Evolutionary conservation across 805 yeast species (phyloP).

Genomic region (Pichia nakasei): DNA sequence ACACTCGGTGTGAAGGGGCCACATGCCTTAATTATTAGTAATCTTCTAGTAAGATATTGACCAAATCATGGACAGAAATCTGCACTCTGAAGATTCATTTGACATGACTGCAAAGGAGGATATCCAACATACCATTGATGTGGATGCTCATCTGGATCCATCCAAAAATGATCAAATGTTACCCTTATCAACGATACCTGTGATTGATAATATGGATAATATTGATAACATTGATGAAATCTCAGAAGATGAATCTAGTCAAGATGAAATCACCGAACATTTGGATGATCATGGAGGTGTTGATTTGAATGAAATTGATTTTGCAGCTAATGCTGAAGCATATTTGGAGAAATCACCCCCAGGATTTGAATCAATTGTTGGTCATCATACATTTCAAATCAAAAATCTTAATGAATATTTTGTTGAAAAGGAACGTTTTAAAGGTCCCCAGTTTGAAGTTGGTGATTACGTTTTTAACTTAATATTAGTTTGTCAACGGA

Average conservation of each 20-base stretch:
- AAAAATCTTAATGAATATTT: conserved; percentile 21
- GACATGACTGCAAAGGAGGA: not conserved
- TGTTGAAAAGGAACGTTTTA: conserved; percentile 26
- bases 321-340: not conserved
- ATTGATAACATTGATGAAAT: not conserved
- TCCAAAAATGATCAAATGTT: not conserved
- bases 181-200: not conserved
- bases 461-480: conserved; percentile 33
- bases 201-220: not conserved
- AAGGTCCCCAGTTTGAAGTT: conserved; percentile 39
- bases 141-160: not conserved
- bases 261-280: not conserved
- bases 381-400: conserved; percentile 33
- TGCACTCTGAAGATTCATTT: not conserved
- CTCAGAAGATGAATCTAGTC: not conserved
- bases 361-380: conserved; percentile 26
- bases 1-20: too few species aligned
- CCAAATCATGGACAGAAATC: not conserved
- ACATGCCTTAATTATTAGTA: too few species aligned
- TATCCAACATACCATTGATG: not conserved
- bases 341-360: conserved; percentile 18
- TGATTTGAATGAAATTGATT: not conserved
- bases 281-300: not conserved
- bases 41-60: too few species aligned
- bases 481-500: conserved; percentile 5